These are phyloP conservation scores for Trichosporon ovoides DNA, from an alignment of 1,284 basidiomycete genomes.

Conservation along the genomic window DNA sequence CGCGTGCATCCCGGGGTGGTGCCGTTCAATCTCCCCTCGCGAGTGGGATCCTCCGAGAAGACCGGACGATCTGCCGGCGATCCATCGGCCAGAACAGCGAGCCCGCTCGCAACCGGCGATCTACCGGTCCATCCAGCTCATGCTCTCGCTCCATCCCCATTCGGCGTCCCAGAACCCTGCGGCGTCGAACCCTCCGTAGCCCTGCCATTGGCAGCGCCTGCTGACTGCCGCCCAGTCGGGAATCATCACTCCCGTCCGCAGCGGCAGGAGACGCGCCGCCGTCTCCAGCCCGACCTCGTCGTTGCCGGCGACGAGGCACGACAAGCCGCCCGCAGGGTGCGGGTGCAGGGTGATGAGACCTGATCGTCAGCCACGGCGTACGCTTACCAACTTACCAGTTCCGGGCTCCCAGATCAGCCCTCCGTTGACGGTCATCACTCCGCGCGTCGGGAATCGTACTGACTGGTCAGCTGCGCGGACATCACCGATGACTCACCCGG, in stretches of 20 bases:
- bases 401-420: slow-evolving; percentile 33
- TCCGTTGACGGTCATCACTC: slow-evolving; percentile 29
- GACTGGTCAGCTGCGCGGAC: background rate
- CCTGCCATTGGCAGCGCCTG: slow-evolving; percentile 54
- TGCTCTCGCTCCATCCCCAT: slow-evolving; percentile 35
- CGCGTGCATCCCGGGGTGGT: background rate
- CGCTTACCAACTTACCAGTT: slow-evolving; percentile 29
- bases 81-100: background rate
- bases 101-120: background rate
- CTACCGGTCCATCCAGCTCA: slow-evolving; percentile 42
- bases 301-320: slow-evolving; percentile 60
- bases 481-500: slow-evolving; percentile 35
- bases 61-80: background rate
- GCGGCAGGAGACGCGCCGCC: slow-evolving; percentile 64
- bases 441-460: slow-evolving; percentile 42
- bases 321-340: slow-evolving; percentile 54
- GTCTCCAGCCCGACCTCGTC: slow-evolving; percentile 60
- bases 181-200: slow-evolving; percentile 65
- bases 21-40: background rate
- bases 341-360: slow-evolving; percentile 67
- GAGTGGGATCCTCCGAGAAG: background rate
- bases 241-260: slow-evolving; percentile 63
- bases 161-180: slow-evolving; percentile 48
- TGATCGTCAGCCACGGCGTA: slow-evolving; percentile 24
- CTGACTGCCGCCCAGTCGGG: slow-evolving; percentile 71